Percentiles rank a stretch among this genome's conserved stretches.
These are phyloP conservation scores for Botrytis fragariae DNA, from an alignment of 2,329 filamentous ascomycete genomes.

Conservation along the genomic window DNA sequence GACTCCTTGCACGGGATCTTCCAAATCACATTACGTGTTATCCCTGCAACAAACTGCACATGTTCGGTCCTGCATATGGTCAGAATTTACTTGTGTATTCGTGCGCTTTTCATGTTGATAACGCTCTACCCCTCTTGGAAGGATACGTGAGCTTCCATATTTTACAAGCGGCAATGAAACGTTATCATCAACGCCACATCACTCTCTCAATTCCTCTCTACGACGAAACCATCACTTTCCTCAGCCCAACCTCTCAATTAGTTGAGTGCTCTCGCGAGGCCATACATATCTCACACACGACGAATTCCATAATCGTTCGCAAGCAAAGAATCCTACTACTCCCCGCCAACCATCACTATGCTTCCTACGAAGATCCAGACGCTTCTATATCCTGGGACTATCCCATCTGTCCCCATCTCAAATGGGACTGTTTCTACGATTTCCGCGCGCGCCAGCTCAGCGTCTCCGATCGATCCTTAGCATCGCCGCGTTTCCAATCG, in stretches of 20 bases:
- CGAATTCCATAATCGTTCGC: not conserved
- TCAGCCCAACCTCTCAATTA: not conserved
- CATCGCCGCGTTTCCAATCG: not conserved
- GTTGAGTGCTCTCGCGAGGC: not conserved
- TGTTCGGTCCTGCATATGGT: not conserved
- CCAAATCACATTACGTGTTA: not conserved
- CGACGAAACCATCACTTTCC: not conserved
- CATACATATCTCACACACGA: not conserved
- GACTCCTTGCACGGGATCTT: not conserved
- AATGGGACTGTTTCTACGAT: not conserved
- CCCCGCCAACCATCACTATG: not conserved
- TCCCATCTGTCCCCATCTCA: not conserved
- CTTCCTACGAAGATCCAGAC: not conserved
- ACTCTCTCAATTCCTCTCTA: not conserved
- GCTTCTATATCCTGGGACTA: not conserved
- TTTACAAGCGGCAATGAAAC: not conserved
- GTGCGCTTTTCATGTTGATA: not conserved
- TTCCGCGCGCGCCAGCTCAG: not conserved
- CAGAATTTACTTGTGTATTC: not conserved
- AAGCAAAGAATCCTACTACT: not conserved
- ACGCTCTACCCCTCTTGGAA: not conserved
- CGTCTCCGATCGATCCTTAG: not conserved
- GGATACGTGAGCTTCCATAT: not conserved
- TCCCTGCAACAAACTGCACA: not conserved
- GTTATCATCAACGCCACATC: not conserved